Evolutionary conservation across 768 basidiomycete species (phyloP), one percentile per base, ranked within the genome.

Genomic region (Leucocoprinus leucothites): DNA sequence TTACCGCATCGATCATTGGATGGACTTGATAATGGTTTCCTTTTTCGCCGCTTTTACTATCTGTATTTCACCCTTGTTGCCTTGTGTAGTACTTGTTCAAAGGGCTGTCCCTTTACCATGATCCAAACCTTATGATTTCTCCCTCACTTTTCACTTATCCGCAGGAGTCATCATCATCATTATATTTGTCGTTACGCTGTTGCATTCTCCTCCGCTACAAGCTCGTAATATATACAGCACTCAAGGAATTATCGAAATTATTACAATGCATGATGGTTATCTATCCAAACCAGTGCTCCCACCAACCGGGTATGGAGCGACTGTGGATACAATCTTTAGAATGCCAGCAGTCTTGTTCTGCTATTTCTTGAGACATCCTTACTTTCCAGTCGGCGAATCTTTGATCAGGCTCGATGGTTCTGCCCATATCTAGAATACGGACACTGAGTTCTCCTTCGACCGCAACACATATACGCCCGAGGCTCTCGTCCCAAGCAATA

Each of bases 401-500:
- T 21, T 57, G 57, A 53, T 71, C 65, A 31, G 70, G 66, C 11
- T 61, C 52, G 9, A 66, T 58, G 1, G 56, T 59, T 44, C 61
- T 56, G 5, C 77, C 76, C 46, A 80, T 78, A 61, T 86, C 84
- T 53, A 80, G 62, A 31, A 85, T 72, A 28, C 71, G 65, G 41
- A 86, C 69, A 13, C 66, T 57, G 3, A 68, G 51, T 25, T 74
- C 75, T 7, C 74, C 61, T 11, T 72, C 72, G 28, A 73, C 69
- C 43, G 79, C 78, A 6, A 86, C 67, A 60, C 81, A 80, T 13
- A 87, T 71, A 36, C 85, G 73, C 3, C 85, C 86, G 11, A 80
- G 81, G 21, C 75, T 71, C 64, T 88, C 86, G 57, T 89, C 86
- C 82, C 83, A 89, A 6, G 81, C 72, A 31, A 86, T 75, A 16